Base-by-base conservation (phyloP, 257 asterid genomes). In the Osmanthus fragrans region DNA sequence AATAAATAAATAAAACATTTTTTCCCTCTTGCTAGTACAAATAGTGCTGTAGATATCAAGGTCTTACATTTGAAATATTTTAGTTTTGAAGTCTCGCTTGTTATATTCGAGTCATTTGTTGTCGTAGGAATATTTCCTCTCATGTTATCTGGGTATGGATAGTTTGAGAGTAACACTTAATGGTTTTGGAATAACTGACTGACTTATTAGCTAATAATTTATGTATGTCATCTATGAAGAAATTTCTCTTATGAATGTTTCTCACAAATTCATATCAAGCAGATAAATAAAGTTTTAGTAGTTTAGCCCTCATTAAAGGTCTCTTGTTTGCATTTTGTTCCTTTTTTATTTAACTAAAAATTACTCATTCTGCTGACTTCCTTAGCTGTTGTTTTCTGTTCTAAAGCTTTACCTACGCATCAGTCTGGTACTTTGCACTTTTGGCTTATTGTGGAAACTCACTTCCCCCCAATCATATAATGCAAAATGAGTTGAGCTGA, bases 401-500 rank as follows among this genome's bases (percentile, higher is more conserved):
- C 1, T 3, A 11, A 33, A 23, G 47, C 23, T 33, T 33, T 30
- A 23, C 42, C 40, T 23, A 33, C 25, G 3, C 40, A 34, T 33
- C 7, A 68, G 6, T 33, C 2, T 18, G 47, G 45, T 30, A 4
- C 21, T 68, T 18, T 68, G 72, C 72, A 33, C 27, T 68, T 3
- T 68, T 68, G 29, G 29, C 49, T 40, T 15, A 47, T 34, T 18
- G 27, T 68, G 37, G 73, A 68, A 68, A 34, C 13, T 32, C 73
- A 3, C 13, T 47, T 47, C 58, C 21, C 42, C 51, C 21, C 21
- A 15, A 33, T 68, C 49, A 68, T 34, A 16, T 7, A 68, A 68
- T 68, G 15, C 72, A 68, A 5, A 42, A 68, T 68, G 36, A 47
- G 45, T 78, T 67, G 54, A 74, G 69, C 63, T 66, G 33, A 16